These are phyloP conservation scores for Irpex sp. DNA, from an alignment of 1,284 basidiomycete species.

Conservation along the genomic window DNA sequence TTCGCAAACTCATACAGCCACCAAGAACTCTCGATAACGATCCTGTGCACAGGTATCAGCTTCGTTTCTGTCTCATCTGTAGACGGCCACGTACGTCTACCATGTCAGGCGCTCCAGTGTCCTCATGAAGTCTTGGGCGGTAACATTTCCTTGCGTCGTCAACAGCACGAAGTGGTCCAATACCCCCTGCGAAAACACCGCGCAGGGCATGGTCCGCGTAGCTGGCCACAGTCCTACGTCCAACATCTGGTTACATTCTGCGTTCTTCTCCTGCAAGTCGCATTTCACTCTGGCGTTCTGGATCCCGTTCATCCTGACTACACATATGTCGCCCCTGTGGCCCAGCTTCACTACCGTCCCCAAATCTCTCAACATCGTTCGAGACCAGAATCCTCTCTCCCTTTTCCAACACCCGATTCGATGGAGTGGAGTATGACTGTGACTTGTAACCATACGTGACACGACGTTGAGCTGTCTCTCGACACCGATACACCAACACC, in stretches of 20 bases:
- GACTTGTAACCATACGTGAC: constrained; percentile 5
- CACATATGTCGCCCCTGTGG: constrained; percentile 5
- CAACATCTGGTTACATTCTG: constrained; percentile 12
- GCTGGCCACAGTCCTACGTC: constrained; percentile 16
- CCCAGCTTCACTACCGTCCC: constrained; percentile 9
- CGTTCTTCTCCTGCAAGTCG: no score
- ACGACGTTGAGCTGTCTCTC: background rate
- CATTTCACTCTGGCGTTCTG: constrained; percentile 1
- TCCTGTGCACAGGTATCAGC: constrained; percentile 9
- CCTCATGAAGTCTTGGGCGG: constrained; percentile 10
- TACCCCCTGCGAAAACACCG: constrained; percentile 12
- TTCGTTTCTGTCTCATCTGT: background rate
- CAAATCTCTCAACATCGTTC: background rate
- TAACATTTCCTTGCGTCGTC: constrained; percentile 10
- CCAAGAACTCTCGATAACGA: constrained; percentile 17
- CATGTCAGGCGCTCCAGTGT: constrained; percentile 5
- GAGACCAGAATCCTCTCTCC: constrained; percentile 2
- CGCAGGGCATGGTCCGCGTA: constrained; percentile 11
- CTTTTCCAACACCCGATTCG: constrained; percentile 6
- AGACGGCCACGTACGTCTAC: constrained; percentile 1
- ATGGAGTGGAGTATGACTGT: constrained; percentile 7
- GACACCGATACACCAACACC: constrained; percentile 4
- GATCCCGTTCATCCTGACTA: constrained; percentile 2
- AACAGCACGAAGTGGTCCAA: constrained; percentile 13
- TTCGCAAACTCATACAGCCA: constrained; percentile 8